Evolutionary conservation across 208 protist species (phyloP).

Genomic region (Trichomonas vaginalis): DNA sequence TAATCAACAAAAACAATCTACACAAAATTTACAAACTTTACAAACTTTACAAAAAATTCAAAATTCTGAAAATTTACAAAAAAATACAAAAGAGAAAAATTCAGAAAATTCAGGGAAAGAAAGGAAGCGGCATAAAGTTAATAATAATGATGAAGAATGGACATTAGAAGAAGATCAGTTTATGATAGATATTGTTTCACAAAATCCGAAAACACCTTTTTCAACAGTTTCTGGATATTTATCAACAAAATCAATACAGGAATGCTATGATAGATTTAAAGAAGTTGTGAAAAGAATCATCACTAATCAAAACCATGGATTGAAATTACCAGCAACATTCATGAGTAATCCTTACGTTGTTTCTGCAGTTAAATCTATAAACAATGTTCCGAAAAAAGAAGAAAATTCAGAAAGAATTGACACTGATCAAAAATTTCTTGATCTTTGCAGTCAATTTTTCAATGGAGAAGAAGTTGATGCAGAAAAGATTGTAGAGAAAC

Average conservation of each 20-base stretch:
- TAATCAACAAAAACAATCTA: too few relatives aligned
- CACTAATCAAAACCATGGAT: neutral
- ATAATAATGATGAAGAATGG: too few relatives aligned
- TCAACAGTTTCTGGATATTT: neutral
- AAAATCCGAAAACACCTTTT: neutral
- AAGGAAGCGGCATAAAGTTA: neutral
- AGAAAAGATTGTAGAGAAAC: neutral
- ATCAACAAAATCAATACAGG: neutral
- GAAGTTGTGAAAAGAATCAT: neutral
- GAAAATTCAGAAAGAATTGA: neutral
- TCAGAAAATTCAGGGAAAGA: neutral
- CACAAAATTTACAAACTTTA: too few relatives aligned
- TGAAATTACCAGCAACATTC: neutral
- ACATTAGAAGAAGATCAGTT: neutral
- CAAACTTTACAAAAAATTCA: neutral
- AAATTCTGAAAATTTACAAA: too few relatives aligned
- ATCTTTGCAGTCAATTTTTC: neutral
- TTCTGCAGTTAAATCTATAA: neutral
- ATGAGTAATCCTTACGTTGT: neutral
- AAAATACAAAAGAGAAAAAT: too few relatives aligned
- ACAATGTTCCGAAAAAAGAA: too few relatives aligned
- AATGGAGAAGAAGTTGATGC: neutral
- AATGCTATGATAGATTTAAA: neutral
- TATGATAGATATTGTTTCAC: neutral
- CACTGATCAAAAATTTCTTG: neutral